Conservation (phyloP, 1,284 basidiomycete genomes). For the Volvariella volvacea region DNA sequence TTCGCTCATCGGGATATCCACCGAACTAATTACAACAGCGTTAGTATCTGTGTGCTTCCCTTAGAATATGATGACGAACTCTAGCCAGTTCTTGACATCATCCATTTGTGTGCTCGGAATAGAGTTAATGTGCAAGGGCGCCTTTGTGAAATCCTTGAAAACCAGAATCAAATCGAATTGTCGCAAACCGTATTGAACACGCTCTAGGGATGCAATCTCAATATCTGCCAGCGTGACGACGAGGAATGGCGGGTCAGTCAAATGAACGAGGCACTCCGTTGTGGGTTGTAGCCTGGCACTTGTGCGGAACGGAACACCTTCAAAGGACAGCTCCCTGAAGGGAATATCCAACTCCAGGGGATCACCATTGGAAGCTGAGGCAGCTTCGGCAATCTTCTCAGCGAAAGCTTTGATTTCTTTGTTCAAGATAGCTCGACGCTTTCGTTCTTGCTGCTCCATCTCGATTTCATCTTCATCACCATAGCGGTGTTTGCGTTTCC, state of each 20-base stretch:
- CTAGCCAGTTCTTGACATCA: slow-evolving; percentile 97
- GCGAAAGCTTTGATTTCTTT: slow-evolving; percentile 95
- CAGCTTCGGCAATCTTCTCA: slow-evolving; percentile 88
- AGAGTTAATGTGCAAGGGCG: slow-evolving; percentile 92
- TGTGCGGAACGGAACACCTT: slow-evolving; percentile 94
- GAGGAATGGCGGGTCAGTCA: slow-evolving; percentile 94
- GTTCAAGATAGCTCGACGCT: slow-evolving; percentile 85
- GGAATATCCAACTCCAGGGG: slow-evolving; percentile 93
- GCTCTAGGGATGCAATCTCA: slow-evolving; percentile 94
- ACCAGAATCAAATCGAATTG: slow-evolving; percentile 98
- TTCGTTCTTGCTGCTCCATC: slow-evolving; percentile 95
- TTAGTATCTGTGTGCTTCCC: too few species aligned
- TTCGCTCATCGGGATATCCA: slow-evolving; percentile 94
- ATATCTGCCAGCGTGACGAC: slow-evolving; percentile 94
- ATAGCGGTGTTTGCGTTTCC: slow-evolving; percentile 94
- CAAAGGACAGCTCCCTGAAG: slow-evolving; percentile 95
- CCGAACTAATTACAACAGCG: slow-evolving; percentile 69
- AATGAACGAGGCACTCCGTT: slow-evolving; percentile 94
- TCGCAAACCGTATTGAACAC: slow-evolving; percentile 94
- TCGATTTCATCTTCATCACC: slow-evolving; percentile 99
- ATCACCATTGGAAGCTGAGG: slow-evolving; percentile 69
- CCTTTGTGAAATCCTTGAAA: slow-evolving; percentile 92
- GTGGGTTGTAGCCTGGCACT: slow-evolving; percentile 95
- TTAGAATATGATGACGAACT: slow-evolving; percentile 56
- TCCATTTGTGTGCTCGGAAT: slow-evolving; percentile 89